Evolutionary conservation across 2,329 filamentous ascomycete species (phyloP), one percentile per base, ranked within the genome.

Genomic region (Cladophialophora yegresii): DNA sequence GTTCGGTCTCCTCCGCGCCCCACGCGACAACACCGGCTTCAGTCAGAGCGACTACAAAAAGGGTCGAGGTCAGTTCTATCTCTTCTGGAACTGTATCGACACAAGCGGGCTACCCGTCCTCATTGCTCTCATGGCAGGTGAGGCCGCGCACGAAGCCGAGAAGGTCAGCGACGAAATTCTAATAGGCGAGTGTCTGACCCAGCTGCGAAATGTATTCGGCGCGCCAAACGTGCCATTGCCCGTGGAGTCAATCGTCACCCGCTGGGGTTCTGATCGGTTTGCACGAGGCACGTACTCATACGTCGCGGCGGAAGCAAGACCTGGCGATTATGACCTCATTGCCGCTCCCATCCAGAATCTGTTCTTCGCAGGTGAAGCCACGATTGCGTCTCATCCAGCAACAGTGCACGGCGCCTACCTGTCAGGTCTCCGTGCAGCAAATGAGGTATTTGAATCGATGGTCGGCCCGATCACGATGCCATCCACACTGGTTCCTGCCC

Each of bases 351-450:
- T 97, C 33, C 93, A 92, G 33, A 96, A 96, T 69, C 81, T 99
- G 8, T 91, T 93, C 77, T 99, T 99, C 77, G 95, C 93, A 16
- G 95, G 95, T 54, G 95, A 99, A 77, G 95, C 96, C 66, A 99
- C 96, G 0, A 97, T 91, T 71, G 92, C 91, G 54, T 96, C 92
- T 0, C 93, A 99, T 74, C 95, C 96, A 12, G 95, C 96, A 33
- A 99, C 95, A 1, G 95, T 99, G 0, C 95, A 99, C 71, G 95
- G 95, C 5, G 96, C 95, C 8, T 99, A 98, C 74, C 81, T 99
- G 3, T 97, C 95, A 1, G 96, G 95, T 2, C 82, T 99, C 5
- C 88, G 95, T 56, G 95, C 90, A 3, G 95, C 95, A 10, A 89
- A 90, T 2, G 93, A 98, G 73, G 85, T 99, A 2, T 81, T 96